Base-by-base conservation (phyloP, 148 eudicot genomes). In the Suaeda aralocaspica region DNA sequence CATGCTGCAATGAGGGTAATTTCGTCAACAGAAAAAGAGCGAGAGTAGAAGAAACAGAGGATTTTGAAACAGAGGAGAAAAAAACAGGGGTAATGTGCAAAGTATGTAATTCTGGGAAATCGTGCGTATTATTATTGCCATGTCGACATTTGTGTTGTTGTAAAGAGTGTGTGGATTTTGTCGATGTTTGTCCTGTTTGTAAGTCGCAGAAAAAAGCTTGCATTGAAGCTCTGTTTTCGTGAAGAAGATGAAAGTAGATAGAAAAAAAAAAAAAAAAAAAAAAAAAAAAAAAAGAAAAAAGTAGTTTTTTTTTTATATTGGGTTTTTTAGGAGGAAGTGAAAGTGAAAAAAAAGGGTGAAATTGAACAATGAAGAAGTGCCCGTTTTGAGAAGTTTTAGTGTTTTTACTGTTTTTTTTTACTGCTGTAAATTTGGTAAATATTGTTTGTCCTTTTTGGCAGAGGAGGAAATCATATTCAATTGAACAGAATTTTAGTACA, bases 131-230 rank as follows among this genome's bases (percentile, higher is more conserved):
- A 59, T 64, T 91, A 36, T 67, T 91, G 10, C 97, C 97, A 24
- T 91, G 97, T 39, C 85, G 90, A 70, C 97, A 91, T 59, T 70
- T 91, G 0, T 84, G 87, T 68, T 87, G 82, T 5, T 91, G 97
- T 74, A 82, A 76, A 70, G 79, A 64, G 18, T 91, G 95, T 77
- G 87, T 84, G 53, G 77, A 71, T 61, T 82, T 75, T 70, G 68
- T 91, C 36, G 71, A 79, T 76, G 75, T 75, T 68, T 91, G 97
- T 72, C 97, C 95, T n/a, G 70, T 91, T 46, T 91, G 95, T 84
- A 76, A 74, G 36, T 77, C 82, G 64, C 76, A 55, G 7, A 91
- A 91, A 81, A 72, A 75, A 73, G 86, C 78, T 21, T 80, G 68
- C 78, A 81, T 87, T 63, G 83, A 88, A 73, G 92, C 84, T 29